Evolutionary conservation across 129 eudicot species (phyloP).

Genomic region (Chrysanthemum lavandulifolium): DNA sequence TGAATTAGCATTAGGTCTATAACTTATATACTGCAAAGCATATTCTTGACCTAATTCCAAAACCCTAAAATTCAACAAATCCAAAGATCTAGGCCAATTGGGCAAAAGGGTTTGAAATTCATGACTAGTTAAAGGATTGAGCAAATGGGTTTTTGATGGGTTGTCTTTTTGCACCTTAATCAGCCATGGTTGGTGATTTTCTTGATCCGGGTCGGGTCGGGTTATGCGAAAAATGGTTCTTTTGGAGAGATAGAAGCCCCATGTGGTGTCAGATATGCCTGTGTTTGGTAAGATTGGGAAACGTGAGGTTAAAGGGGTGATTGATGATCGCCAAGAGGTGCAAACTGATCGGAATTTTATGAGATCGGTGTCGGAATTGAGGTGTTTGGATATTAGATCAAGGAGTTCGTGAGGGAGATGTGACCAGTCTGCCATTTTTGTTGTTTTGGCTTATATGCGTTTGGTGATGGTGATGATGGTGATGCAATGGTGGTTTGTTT

Average conservation of each 20-base stretch:
- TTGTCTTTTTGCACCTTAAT: slow-evolving; percentile 63
- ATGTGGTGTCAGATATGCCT: slow-evolving; percentile 69
- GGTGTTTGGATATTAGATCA: slow-evolving; percentile 56
- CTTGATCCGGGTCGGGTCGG: slow-evolving; percentile 29
- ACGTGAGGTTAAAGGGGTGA: slow-evolving; percentile 33
- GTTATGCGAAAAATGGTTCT: slow-evolving; percentile 57
- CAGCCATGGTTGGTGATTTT: slow-evolving; percentile 45
- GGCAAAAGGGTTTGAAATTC: slow-evolving; percentile 41
- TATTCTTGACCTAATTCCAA: slow-evolving; percentile 64
- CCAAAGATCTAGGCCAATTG: slow-evolving; percentile 52
- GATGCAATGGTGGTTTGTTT: too few relatives aligned
- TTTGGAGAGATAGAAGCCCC: slow-evolving; percentile 74
- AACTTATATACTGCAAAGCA: slow-evolving; percentile 58
- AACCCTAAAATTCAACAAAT: slow-evolving; percentile 43
- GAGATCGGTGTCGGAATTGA: slow-evolving; percentile 55
- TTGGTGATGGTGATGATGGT: not conserved
- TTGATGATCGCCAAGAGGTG: slow-evolving; percentile 80
- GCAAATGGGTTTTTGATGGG: slow-evolving; percentile 39
- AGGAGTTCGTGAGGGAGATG: slow-evolving; percentile 78
- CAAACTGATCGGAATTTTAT: slow-evolving; percentile 87
- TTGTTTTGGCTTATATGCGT: not conserved
- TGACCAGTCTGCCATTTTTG: slow-evolving; percentile 84
- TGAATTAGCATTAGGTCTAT: slow-evolving; percentile 65
- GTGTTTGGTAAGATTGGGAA: slow-evolving; percentile 67
- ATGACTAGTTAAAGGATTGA: slow-evolving; percentile 56